A percentile compares a stretch with the other conserved stretches of the same genome.
phyloP scores from a whole-genome alignment of 148 eudicot genomes.

The Rhododendron molle region DNA sequence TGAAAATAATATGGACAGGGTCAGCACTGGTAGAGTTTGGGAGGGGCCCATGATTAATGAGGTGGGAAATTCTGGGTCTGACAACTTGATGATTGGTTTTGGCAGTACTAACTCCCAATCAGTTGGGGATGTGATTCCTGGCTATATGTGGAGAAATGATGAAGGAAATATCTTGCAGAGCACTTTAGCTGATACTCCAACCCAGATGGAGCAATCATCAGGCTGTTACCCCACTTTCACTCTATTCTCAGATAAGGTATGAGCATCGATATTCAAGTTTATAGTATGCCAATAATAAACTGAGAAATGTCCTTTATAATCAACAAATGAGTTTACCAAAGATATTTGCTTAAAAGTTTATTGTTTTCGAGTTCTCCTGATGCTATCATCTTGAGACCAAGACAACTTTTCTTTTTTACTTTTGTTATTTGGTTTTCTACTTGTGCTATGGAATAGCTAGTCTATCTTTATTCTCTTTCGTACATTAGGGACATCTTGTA shows the following conservation, averaged over 20 bases:
- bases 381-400: not conserved
- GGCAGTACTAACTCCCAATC: slow-evolving; percentile 39
- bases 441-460: not conserved
- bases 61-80: slow-evolving; percentile 40
- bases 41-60: slow-evolving; percentile 43
- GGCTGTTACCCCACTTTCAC: slow-evolving; percentile 47
- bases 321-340: not conserved
- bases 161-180: slow-evolving; percentile 46
- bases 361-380: not conserved
- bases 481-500: not conserved
- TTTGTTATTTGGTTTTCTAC: not conserved
- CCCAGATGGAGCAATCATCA: slow-evolving; percentile 48
- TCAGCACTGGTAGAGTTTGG: slow-evolving; percentile 40
- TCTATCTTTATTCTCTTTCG: not conserved
- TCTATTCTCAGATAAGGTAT: slow-evolving; percentile 68
- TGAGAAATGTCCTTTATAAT: not conserved
- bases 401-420: not conserved
- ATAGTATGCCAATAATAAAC: not conserved
- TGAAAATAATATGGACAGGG: slow-evolving; percentile 44
- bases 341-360: not conserved
- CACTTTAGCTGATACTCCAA: slow-evolving; percentile 46
- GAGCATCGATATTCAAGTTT: slow-evolving; percentile 9
- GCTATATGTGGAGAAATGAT: slow-evolving; percentile 58
- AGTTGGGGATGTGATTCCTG: slow-evolving; percentile 41
- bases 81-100: slow-evolving; percentile 64